These are phyloP conservation scores for Nitzschia sp. DNA, from an alignment of 108 stramenopile species.

Conservation along the genomic window DNA sequence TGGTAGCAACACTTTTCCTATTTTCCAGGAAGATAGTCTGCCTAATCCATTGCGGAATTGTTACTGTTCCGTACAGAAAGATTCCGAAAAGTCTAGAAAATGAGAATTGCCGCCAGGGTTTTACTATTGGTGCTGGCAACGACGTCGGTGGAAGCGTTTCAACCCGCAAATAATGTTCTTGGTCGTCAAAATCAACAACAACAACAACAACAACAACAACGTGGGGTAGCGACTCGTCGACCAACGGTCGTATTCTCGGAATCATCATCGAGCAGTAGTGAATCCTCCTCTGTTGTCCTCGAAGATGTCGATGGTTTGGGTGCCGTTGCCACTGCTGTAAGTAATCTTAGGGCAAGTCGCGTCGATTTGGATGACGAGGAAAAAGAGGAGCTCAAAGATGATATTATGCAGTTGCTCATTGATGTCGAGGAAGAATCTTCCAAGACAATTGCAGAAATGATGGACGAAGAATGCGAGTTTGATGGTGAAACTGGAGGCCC, in stretches of 20 bases:
- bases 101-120: not conserved
- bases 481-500: conserved; percentile 49
- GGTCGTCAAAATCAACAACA: too few relatives aligned
- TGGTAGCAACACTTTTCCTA: too few relatives aligned
- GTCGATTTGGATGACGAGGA: not conserved
- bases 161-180: not conserved
- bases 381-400: conserved; percentile 12
- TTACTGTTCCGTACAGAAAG: too few relatives aligned
- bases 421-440: conserved; percentile 63
- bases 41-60: too few relatives aligned
- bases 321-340: conserved; percentile 3
- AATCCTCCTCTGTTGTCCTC: conserved; percentile 4
- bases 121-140: not conserved
- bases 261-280: too few relatives aligned
- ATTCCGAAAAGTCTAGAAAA: too few relatives aligned
- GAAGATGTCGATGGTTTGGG: conserved; percentile 38
- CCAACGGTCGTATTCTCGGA: too few relatives aligned
- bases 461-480: conserved; percentile 76
- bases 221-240: too few relatives aligned
- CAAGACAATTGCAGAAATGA: conserved; percentile 44
- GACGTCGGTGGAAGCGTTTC: not conserved
- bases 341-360: not conserved
- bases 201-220: too few relatives aligned
- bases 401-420: conserved; percentile 22
- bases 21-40: too few relatives aligned